Evolutionary conservation across 768 basidiomycete species (phyloP).

Genomic region (Cystofilobasidium ferigula): DNA sequence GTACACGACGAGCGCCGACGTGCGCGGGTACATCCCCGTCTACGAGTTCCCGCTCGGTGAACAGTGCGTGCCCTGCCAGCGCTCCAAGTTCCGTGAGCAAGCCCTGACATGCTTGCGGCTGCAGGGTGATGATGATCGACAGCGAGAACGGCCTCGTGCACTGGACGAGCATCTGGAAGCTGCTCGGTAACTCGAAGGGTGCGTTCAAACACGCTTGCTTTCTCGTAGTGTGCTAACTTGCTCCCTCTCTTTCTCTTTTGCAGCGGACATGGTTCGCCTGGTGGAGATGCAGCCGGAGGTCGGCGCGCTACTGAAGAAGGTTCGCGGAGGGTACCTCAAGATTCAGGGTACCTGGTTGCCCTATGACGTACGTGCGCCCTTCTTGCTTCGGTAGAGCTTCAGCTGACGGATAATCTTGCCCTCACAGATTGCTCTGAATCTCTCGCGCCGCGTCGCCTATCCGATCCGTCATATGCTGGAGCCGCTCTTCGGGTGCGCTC

Average conservation of each 20-base stretch:
- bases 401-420: background rate
- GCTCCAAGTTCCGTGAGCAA: too few relatives aligned
- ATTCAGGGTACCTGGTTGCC: conserved; percentile 94
- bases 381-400: too few relatives aligned
- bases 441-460: conserved; percentile 61
- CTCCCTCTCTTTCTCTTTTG: conserved; percentile 8
- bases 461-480: conserved; percentile 72
- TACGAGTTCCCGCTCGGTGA: conserved; percentile 81
- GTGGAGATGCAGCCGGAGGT: conserved; percentile 83
- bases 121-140: conserved; percentile 81
- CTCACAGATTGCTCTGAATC: conserved; percentile 24
- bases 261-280: conserved; percentile 82
- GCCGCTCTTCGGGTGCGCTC: conserved; percentile 67
- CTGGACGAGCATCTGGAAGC: conserved; percentile 83
- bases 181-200: conserved; percentile 40
- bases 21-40: conserved; percentile 49
- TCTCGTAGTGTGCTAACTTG: conserved; percentile 1
- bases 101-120: too few relatives aligned
- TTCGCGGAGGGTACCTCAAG: conserved; percentile 51
- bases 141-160: conserved; percentile 83
- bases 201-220: background rate
- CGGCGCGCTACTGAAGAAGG: conserved; percentile 50
- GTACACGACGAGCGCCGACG: conserved; percentile 26
- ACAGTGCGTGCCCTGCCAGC: conserved; percentile 42
- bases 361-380: conserved; percentile 49